Evolutionary conservation across 768 basidiomycete genomes (phyloP).

Genomic region (Coprinellus micaceus): DNA sequence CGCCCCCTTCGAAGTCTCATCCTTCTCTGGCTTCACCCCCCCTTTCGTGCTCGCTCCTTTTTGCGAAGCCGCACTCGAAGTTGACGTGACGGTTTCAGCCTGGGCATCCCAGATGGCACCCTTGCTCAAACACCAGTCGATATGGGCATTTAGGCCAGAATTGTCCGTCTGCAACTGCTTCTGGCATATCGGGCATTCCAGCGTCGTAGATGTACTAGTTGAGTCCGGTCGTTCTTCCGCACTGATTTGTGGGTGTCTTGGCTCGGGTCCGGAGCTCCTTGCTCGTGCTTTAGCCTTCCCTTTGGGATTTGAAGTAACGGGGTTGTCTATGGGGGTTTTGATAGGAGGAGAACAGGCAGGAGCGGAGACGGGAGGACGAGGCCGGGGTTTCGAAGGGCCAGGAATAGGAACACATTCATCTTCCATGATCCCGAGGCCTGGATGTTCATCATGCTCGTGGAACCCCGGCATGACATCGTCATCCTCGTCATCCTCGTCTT

Average conservation of each 20-base stretch:
- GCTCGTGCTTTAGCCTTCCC: not conserved
- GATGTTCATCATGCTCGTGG: slow-evolving; percentile 43
- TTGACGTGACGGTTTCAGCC: slow-evolving; percentile 24
- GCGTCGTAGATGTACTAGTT: not conserved
- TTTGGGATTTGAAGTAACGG: not conserved
- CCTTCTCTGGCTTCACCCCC: slow-evolving; percentile 1
- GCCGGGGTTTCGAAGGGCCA: slow-evolving; percentile 9
- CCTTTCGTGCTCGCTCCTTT: not conserved
- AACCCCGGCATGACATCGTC: slow-evolving; percentile 50
- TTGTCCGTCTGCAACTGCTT: slow-evolving; percentile 67
- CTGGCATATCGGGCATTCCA: slow-evolving; percentile 68
- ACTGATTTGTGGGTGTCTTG: not conserved
- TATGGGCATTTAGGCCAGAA: slow-evolving; percentile 75
- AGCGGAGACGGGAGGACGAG: slow-evolving; percentile 23
- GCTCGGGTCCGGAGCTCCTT: slow-evolving; percentile 2
- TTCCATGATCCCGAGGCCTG: slow-evolving; percentile 24
- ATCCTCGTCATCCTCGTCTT: slow-evolving; percentile 21
- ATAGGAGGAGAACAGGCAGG: slow-evolving; percentile 17
- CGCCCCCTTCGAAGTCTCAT: slow-evolving; percentile 1
- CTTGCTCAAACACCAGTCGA: slow-evolving; percentile 85
- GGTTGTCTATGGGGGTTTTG: not conserved
- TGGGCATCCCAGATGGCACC: slow-evolving; percentile 74
- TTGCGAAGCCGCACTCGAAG: not conserved
- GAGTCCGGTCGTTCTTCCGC: not conserved
- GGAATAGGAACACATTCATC: slow-evolving; percentile 19